Conservation (phyloP, 73 alveolate genomes). For the Blepharisma stoltei region DNA sequence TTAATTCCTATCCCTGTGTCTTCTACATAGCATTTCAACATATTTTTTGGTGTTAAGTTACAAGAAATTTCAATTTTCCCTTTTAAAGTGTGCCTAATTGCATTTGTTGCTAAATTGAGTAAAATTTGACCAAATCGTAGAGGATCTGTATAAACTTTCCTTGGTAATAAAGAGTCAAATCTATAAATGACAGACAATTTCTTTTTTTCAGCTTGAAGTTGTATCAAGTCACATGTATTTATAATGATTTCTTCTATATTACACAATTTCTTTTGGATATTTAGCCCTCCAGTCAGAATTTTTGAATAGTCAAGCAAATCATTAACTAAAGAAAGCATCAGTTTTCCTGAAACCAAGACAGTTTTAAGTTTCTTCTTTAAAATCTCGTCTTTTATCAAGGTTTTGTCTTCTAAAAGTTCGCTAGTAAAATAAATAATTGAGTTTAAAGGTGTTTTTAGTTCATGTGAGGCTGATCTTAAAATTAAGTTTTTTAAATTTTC, state of each 20-base stretch:
- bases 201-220: not conserved
- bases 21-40: not conserved
- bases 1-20: not conserved
- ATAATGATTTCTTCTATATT: not conserved
- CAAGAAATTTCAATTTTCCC: not conserved
- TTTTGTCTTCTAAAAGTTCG: too few relatives aligned
- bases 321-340: not conserved
- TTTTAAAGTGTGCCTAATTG: not conserved
- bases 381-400: too few relatives aligned
- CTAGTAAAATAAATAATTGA: not conserved
- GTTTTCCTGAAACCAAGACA: too few relatives aligned
- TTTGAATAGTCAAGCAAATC: not conserved
- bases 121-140: not conserved
- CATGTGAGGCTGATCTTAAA: not conserved
- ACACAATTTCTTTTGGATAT: not conserved
- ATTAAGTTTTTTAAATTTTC: not conserved
- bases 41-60: not conserved
- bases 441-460: conserved; percentile 18
- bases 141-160: not conserved
- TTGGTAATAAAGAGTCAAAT: not conserved
- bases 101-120: not conserved
- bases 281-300: not conserved
- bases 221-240: not conserved
- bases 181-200: not conserved
- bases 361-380: too few relatives aligned